Conservation (phyloP, 192 early-diverging fungal species). For the Umbelopsis sp. region DNA sequence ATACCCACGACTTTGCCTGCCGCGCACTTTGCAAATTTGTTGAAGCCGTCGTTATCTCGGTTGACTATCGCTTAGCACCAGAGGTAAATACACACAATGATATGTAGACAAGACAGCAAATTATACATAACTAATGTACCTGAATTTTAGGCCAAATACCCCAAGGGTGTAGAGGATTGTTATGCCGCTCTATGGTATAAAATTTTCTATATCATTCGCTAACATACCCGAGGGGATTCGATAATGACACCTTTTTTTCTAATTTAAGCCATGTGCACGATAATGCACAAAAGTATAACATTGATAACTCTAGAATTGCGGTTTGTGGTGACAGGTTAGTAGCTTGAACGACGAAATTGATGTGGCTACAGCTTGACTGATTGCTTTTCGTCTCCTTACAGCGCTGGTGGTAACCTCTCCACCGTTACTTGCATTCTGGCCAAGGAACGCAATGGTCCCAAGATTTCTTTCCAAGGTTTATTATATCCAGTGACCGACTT, state of each 20-base stretch:
- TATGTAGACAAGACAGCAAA: no score
- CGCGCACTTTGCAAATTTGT: background rate
- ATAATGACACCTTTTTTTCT: background rate
- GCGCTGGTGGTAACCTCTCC: conserved; percentile 5
- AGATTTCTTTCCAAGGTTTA: background rate
- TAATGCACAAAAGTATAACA: background rate
- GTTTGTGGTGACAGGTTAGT: conserved; percentile 1
- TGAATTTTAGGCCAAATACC: background rate
- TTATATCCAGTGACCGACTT: background rate
- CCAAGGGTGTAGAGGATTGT: background rate
- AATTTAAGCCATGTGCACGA: conserved; percentile 1
- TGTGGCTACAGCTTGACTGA: no score
- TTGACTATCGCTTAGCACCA: background rate
- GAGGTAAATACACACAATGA: background rate
- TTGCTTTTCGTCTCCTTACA: background rate
- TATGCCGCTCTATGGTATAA: background rate
- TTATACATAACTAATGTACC: background rate
- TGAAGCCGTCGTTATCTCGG: conserved; percentile 5
- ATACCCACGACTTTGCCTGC: conserved; percentile 1
- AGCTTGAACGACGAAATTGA: background rate
- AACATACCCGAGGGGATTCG: background rate
- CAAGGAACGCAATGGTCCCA: background rate
- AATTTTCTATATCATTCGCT: background rate
- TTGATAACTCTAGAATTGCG: background rate
- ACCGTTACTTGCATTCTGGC: background rate